Evolutionary conservation across 1,139 yeast species (phyloP), one percentile per base, ranked within the genome.

Genomic region (Blastobotrys illinoisensis): DNA sequence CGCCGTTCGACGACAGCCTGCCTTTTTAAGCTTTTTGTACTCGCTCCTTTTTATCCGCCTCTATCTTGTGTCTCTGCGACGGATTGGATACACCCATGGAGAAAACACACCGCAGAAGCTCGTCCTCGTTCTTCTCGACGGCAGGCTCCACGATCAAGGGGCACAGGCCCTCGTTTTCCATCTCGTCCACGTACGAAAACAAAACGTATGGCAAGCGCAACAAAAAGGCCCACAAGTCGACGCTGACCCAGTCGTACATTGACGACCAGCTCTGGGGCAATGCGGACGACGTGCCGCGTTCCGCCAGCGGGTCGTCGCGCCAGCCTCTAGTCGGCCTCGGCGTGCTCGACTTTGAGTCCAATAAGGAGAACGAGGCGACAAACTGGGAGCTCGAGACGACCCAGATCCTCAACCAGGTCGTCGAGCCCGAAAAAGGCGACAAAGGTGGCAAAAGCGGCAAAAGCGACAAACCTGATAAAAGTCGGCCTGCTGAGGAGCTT

Each of bases 301-400:
- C 40, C 7, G 16, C 40, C 16, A n/a, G 46, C 11, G 45, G 51
- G 13, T 16, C 57, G 13, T 16, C 57, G 9, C n/a, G 48, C 1
- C 52, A 24, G 28, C 50, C 60, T 13, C 51, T 59, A 16, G 56
- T 58, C n/a, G 64, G 63, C 3, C 57, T 60, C 9, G 62, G 61
- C 24, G 56, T 60, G 20, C 56, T 58, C 20, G 62, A 61, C 14
- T 54, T 60, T 20, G 63, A 58, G 20, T 46, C 54, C 13, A 54
- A 54, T 36, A 59, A 60, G 40, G 61, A 59, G 44, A 58, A 59
- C 36, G 52, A 57, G 14, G 28, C 44, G 9, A 45, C 57, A 0
- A 47, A 59, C 20, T 61, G 64, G 64, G 63, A 61, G 47, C 51
- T 55, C 23, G 64, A 61, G 44, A 60, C 63, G 9, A 60, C 62